Evolutionary conservation across 2,329 filamentous ascomycete species (phyloP).

Genomic region (Xylariaceae sp.): DNA sequence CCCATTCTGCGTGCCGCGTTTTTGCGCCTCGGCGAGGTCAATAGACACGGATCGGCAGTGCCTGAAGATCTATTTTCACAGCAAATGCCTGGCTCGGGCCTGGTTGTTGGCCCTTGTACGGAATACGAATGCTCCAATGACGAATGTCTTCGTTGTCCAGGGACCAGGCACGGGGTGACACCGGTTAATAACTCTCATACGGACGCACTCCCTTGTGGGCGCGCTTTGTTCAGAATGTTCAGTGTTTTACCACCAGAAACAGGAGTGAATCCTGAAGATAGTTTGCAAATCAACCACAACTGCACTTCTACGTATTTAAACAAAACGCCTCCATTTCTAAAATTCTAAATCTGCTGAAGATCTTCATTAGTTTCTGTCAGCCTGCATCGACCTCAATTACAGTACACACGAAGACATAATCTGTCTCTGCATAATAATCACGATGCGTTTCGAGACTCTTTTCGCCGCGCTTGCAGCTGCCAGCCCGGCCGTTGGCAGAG

Average conservation of each 20-base stretch:
- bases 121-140: constrained; percentile 19
- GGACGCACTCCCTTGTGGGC: no score
- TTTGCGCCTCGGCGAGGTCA: constrained; percentile 8
- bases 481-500: constrained; percentile 3
- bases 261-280: no score
- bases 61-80: constrained; percentile 7
- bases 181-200: no score
- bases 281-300: no score
- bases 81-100: constrained; percentile 9
- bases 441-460: constrained; percentile 26
- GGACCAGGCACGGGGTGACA: constrained; percentile 17
- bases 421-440: constrained; percentile 2
- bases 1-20: not conserved
- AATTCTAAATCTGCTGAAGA: no score
- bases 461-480: constrained; percentile 21
- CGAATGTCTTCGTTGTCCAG: constrained; percentile 16
- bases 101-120: constrained; percentile 7
- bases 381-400: no score
- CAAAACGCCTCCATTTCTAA: no score
- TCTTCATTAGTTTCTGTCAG: no score
- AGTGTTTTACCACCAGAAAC: no score
- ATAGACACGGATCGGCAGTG: constrained; percentile 17
- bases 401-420: no score
- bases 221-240: no score
- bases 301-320: no score